Conservation (phyloP, 768 basidiomycete genomes). For the Gyrodon lividus region DNA sequence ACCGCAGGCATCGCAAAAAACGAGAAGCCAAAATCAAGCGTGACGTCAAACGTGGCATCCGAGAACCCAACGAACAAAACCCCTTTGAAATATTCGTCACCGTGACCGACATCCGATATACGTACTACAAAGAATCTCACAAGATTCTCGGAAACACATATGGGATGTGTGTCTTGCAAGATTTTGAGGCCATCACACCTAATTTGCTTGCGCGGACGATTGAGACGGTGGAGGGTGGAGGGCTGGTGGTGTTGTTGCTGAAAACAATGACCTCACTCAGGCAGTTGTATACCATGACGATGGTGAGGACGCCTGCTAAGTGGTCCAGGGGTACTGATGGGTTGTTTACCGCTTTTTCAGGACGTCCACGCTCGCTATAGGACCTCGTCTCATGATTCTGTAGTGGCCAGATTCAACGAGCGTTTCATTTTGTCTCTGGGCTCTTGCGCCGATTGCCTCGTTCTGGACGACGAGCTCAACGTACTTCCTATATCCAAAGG, state of each 20-base stretch:
- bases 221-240: constrained; percentile 97
- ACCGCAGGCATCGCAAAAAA: constrained; percentile 72
- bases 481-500: constrained; percentile 94
- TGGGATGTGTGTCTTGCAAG: constrained; percentile 97
- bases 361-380: constrained; percentile 95
- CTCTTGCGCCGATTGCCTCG: constrained; percentile 85
- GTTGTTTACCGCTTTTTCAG: constrained; percentile 39
- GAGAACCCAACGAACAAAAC: constrained; percentile 93
- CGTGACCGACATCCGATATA: too few relatives aligned
- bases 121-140: constrained; percentile 97
- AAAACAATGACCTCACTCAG: too few relatives aligned
- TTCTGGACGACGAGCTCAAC: constrained; percentile 97
- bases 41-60: too few relatives aligned
- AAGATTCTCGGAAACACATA: constrained; percentile 98
- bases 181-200: constrained; percentile 97
- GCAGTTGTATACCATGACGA: constrained; percentile 91
- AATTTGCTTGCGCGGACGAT: constrained; percentile 96
- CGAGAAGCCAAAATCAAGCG: too few relatives aligned
- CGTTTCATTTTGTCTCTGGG: constrained; percentile 97
- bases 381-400: constrained; percentile 84
- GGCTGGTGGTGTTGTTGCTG: constrained; percentile 80
- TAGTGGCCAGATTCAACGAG: constrained; percentile 96
- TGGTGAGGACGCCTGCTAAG: constrained; percentile 50
- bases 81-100: constrained; percentile 98
- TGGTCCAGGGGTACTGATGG: not conserved